phyloP scores from a whole-genome alignment of 345 rosid species.

The Anacardium occidentale region DNA sequence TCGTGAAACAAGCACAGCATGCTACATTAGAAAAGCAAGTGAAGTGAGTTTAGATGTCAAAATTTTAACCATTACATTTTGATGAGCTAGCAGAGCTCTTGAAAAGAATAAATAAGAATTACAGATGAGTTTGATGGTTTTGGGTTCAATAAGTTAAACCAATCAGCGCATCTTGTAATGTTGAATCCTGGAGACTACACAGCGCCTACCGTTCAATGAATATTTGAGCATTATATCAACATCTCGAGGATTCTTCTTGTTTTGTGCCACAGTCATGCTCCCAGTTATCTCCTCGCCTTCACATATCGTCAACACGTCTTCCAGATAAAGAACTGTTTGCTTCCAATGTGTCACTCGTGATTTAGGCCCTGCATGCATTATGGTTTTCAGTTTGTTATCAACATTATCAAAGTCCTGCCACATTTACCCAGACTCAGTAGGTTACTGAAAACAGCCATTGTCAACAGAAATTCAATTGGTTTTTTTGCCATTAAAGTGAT shows the following conservation, averaged over 20 bases:
- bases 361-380: slow-evolving; percentile 60
- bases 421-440: background rate
- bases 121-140: slow-evolving; percentile 1
- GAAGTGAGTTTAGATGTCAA: background rate
- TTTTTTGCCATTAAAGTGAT: background rate
- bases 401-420: background rate
- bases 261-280: slow-evolving; percentile 83
- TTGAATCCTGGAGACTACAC: slow-evolving; percentile 60
- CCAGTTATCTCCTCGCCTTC: slow-evolving; percentile 85
- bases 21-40: background rate
- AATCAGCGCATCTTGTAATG: slow-evolving; percentile 72
- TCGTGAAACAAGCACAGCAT: too few relatives aligned
- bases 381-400: background rate
- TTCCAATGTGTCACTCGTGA: slow-evolving; percentile 94
- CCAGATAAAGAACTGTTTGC: slow-evolving; percentile 89
- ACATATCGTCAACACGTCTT: slow-evolving; percentile 88
- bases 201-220: slow-evolving; percentile 65
- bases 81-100: background rate
- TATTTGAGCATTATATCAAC: slow-evolving; percentile 77
- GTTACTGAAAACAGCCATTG: background rate
- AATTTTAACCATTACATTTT: background rate
- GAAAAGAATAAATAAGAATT: slow-evolving; percentile 2
- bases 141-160: background rate
- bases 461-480: background rate
- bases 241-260: slow-evolving; percentile 92